Evolutionary conservation across 371 early-diverging fungal genomes (phyloP), one percentile per base, ranked within the genome.

Genomic region (Lichtheimia ramosa): DNA sequence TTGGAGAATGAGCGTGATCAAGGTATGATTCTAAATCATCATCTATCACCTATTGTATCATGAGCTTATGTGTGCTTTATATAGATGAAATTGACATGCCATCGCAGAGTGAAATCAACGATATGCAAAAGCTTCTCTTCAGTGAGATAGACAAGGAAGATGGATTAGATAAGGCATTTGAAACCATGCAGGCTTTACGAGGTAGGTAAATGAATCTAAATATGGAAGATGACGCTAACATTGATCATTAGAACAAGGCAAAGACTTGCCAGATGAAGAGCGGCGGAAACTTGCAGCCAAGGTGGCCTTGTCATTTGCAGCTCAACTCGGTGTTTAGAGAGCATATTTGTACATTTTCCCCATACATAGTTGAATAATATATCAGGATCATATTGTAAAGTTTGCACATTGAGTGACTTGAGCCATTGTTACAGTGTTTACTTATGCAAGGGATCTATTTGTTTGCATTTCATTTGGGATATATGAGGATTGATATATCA

Each of bases 231-330:
- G 21, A 10, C 21, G 13, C 23, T 25, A 48, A 34, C 50, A n/a
- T 58, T 23, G 7, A 21, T 20, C 51, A 27, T 15, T 70, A 87
- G 88, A 85, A 57, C 75, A 81, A 62, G 84, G 85, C 6, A 76
- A 83, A 56, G 58, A 58, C 13, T 54, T 88, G 27, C 68, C 85
- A 0, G 87, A 86, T 56, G 71, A 73, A n/a, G 86, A 88, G 39
- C 65, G 88, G 49, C 72, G 87, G 27, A 81, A 78, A 56, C 68
- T 88, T 42, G 88, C 88, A 12, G 88, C 88, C 7, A 66, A 81
- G 41, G 88, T 88, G 5, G 88, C 88, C 0, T 69, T 83, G 39
- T 85, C 88, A n/a, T 89, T 86, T 73, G 83, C 78, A 49, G 73
- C 81, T 10, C 76, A 81, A 51, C 62, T 77, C 34, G 73, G 75